Evolutionary conservation across 2,329 filamentous ascomycete genomes (phyloP), one percentile per base, ranked within the genome.

Genomic region (Fusarium musae): DNA sequence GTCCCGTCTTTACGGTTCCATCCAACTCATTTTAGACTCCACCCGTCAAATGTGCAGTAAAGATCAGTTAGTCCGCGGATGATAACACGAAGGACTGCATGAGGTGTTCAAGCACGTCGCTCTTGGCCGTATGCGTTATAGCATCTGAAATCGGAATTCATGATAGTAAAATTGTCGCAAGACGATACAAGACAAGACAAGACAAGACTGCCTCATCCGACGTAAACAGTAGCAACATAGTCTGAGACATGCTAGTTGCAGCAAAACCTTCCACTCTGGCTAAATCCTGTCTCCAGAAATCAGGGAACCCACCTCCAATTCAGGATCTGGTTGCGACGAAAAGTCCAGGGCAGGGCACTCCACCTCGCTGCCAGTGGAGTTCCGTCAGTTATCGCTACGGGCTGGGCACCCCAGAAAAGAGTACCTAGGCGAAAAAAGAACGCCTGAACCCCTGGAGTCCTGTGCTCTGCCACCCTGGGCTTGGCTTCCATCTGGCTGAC

Each of bases 191-290:
- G 54, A 60, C 49, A 69, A 64, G 54, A 60, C 49, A 69, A 64
- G 59, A 72, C 52, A 56, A 26, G 37, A 59, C 54, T 40, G 19
- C 39, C 49, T 58, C 66, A 63, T 54, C 58, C 37, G 63, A 59
- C 39, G 42, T 36, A 49, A 63, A 65, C 61, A 53, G 69, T 66
- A 39, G 28, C 43, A 66, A 44, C 52, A 50, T 46, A 60, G 37
- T 58, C 50, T 71, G 70, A 73, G 70, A 71, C 70, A 72, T n/a
- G 30, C 56, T 39, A 54, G 68, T 54, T 70, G 67, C 66, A 63
- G 50, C 54, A 47, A 47, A 49, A 15, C 40, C 39, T 30, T 43
- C 53, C 28, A 44, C 19, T 44, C 39, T 57, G 47, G 11, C 47
- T n/a, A 17, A 19, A 6, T 26, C 28, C 17, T 23, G 16, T 34